These are phyloP conservation scores for Jacaranda mimosifolia DNA, from an alignment of 257 asterid species.

Conservation along the genomic window DNA sequence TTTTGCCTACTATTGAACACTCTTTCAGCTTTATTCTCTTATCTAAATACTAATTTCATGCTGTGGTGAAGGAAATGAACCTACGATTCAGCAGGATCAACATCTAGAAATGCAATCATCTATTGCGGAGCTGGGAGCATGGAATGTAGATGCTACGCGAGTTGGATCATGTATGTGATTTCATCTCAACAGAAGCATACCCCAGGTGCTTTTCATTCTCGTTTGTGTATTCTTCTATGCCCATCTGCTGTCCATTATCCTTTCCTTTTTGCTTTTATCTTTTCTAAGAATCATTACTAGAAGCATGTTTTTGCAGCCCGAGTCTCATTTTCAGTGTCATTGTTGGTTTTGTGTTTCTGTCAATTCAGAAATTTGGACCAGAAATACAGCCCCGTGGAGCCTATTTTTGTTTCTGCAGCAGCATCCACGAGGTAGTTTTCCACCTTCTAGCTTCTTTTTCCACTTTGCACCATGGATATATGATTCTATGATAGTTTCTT, in stretches of 20 bases:
- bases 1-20: too few relatives aligned
- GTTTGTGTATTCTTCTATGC: constrained; percentile 25
- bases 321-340: constrained; percentile 30
- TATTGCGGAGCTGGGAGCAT: constrained; percentile 76
- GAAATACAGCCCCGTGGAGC: constrained; percentile 99
- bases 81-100: constrained; percentile 36
- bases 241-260: neutral
- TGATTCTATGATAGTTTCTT: constrained; percentile 14
- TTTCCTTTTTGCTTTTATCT: neutral
- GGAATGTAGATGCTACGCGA: constrained; percentile 98
- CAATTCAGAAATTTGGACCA: constrained; percentile 85
- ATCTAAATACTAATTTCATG: too few relatives aligned
- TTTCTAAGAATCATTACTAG: constrained; percentile 29
- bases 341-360: constrained; percentile 31
- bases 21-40: too few relatives aligned
- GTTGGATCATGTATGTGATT: constrained; percentile 99
- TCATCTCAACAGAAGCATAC: constrained; percentile 70
- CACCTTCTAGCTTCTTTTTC: constrained; percentile 23
- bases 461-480: neutral
- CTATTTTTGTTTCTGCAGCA: constrained; percentile 96
- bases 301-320: constrained; percentile 17
- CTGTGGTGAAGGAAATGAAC: too few relatives aligned
- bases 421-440: constrained; percentile 81
- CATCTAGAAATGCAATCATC: too few relatives aligned
- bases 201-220: constrained; percentile 65